These are phyloP conservation scores for Sporothrix schenckii DNA, from an alignment of 2,329 filamentous ascomycete species.

Conservation along the genomic window DNA sequence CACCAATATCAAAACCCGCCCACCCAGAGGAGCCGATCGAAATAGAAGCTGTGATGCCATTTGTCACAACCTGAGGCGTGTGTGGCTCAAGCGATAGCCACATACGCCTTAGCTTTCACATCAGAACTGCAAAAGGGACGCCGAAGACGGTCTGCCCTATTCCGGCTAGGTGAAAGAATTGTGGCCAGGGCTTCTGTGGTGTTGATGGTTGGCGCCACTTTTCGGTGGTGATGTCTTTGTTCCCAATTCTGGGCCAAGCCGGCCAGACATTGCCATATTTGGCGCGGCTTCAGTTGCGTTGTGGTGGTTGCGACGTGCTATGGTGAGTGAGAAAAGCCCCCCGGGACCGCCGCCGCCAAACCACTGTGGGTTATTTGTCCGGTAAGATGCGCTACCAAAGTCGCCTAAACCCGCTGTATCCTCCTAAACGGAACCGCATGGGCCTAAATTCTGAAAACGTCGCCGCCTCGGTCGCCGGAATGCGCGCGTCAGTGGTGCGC, in stretches of 20 bases:
- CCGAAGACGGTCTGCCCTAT: background rate
- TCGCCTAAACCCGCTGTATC: background rate
- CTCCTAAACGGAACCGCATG: no score
- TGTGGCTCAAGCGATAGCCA: no score
- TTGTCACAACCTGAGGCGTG: no score
- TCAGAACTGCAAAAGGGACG: background rate
- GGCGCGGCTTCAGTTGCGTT: background rate
- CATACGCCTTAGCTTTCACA: no score
- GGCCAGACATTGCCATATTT: background rate
- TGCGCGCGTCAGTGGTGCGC: background rate
- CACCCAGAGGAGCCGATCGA: slow-evolving; percentile 23
- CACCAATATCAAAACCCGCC: background rate
- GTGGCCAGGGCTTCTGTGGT: background rate
- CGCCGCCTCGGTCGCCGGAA: slow-evolving; percentile 7
- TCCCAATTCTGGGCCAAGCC: background rate
- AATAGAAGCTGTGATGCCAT: background rate
- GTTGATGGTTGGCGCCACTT: no score
- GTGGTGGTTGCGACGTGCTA: background rate
- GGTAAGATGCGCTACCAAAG: background rate
- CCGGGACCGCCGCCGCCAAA: slow-evolving; percentile 11
- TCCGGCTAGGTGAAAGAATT: background rate
- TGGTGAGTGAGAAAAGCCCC: background rate
- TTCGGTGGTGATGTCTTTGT: slow-evolving; percentile 8
- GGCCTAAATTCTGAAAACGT: background rate
- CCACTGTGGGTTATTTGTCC: background rate